Evolutionary conservation across 352 stramenopile species (phyloP), one percentile per base, ranked within the genome.

Genomic region (Phytophthora chlamydospora): DNA sequence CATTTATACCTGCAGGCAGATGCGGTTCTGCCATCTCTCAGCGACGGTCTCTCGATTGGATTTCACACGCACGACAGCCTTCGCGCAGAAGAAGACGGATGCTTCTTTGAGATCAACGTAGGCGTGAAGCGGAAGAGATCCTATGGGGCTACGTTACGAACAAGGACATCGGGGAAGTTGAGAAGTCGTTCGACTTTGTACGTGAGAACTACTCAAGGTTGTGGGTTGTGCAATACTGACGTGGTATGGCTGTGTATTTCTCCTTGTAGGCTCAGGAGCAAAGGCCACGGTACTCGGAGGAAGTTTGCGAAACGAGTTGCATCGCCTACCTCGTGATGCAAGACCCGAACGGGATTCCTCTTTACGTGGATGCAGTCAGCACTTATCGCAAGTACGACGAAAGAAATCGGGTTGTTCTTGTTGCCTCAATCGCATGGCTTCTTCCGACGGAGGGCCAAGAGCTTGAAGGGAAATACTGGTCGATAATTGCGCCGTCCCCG

Each of bases 381-480:
- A 43, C 8, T 4, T 50, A 34, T 34, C 27, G 9, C 3, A 49
- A 42, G 14, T 49, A 29, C 3, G 39, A 49, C 17, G 31, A 49
- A 24, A 13, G 34, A 14, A n/a, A 35, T 29, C 17, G 29, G 21
- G 39, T 58, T 34, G 12, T 36, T n/a, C 10, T 47, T 4, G 50
- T 58, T 13, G 39, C 39, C 8, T 19, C 39, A 7, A 34, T 42
- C n/a, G 6, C 27, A 19, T 58, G 50, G 50, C 13, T 58, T 32
- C 8, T 58, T 6, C 39, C 29, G 14, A 14, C 29, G 5, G 50
- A 58, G 43, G 32, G 50, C 4, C 38, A 48, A 19, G 7, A 34
- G 24, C 39, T 48, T 13, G 17, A 43, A 8, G 50, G 21, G 4
- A 19, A 24, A 24, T 35, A 43, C 10, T 58, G 50, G 39, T 42